A percentile compares a stretch with the other conserved stretches of the same genome.
These are phyloP conservation scores for Lipomyces sp. DNA, from an alignment of 805 yeast genomes.

Conservation along the genomic window DNA sequence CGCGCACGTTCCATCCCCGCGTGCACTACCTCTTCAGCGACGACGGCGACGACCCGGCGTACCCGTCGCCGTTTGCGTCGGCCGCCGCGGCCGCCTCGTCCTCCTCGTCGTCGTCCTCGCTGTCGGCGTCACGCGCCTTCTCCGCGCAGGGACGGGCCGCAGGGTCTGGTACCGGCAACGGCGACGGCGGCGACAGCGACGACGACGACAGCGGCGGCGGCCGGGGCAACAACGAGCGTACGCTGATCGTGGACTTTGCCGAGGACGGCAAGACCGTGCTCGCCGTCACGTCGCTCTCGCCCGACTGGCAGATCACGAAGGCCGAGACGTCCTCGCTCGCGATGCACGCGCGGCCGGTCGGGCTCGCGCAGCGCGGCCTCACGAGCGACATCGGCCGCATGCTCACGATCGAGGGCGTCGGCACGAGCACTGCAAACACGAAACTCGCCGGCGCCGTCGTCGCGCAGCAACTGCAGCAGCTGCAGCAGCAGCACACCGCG, in stretches of 20 bases:
- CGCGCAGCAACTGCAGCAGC: slow-evolving; percentile 1
- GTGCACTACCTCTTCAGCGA: slow-evolving; percentile 40
- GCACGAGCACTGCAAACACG: slow-evolving; percentile 4
- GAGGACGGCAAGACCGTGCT: slow-evolving; percentile 35
- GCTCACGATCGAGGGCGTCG: slow-evolving; percentile 25
- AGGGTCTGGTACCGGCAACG: neutral
- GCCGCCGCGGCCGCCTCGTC: neutral
- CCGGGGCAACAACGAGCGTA: neutral
- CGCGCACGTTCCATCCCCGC: slow-evolving; percentile 34
- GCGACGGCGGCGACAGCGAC: neutral
- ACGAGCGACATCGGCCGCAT: slow-evolving; percentile 10
- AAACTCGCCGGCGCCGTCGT: too few relatives aligned
- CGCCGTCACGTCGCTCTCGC: slow-evolving; percentile 38
- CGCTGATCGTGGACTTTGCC: slow-evolving; percentile 41
- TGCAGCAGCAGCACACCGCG: neutral
- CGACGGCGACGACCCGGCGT: slow-evolving; percentile 31
- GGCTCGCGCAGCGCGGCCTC: neutral
- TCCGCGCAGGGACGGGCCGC: too few relatives aligned
- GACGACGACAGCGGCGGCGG: neutral
- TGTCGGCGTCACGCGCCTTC: too few relatives aligned
- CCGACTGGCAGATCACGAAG: slow-evolving; percentile 40
- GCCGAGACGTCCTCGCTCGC: slow-evolving; percentile 28
- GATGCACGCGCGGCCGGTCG: slow-evolving; percentile 11
- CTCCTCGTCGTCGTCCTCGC: too few relatives aligned
- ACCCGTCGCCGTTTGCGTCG: slow-evolving; percentile 5